These are phyloP conservation scores for Penicillium sp. DNA, from an alignment of 2,329 filamentous ascomycete genomes.

Conservation along the genomic window DNA sequence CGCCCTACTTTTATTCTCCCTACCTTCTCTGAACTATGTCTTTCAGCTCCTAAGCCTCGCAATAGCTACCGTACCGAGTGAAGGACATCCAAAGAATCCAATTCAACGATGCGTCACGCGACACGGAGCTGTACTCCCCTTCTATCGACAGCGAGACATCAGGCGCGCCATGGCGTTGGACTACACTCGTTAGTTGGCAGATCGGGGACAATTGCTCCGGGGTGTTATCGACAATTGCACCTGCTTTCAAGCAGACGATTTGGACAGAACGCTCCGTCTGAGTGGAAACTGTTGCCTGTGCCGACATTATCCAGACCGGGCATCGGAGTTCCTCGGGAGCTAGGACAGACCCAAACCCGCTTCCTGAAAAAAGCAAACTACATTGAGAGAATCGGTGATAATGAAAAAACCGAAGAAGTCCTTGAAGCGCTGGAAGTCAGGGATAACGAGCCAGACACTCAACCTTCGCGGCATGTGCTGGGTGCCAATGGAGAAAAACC, in stretches of 20 bases:
- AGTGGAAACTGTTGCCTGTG: neutral
- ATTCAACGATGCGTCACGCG: conserved; percentile 11
- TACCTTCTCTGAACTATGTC: neutral
- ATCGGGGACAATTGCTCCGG: neutral
- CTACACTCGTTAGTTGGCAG: conserved; percentile 3
- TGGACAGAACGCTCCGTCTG: neutral
- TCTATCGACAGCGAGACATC: conserved; percentile 3
- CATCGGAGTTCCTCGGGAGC: neutral
- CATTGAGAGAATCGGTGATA: conserved; percentile 20
- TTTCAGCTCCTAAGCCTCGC: neutral
- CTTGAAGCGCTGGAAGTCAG: conserved; percentile 40
- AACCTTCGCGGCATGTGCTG: conserved; percentile 29
- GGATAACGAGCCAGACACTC: conserved; percentile 20
- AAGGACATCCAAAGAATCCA: neutral
- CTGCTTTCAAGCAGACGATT: neutral
- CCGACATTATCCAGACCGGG: neutral
- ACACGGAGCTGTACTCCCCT: conserved; percentile 12
- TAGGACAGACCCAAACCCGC: conserved; percentile 8
- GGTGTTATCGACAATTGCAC: neutral
- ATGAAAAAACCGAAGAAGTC: conserved; percentile 37
- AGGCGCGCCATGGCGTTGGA: neutral
- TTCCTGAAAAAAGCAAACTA: conserved; percentile 19
- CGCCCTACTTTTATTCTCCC: neutral
- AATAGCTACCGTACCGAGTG: neutral
- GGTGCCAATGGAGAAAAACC: conserved; percentile 28